Base-by-base conservation (phyloP, 768 basidiomycete genomes). In the Austroboletus eburneus region DNA sequence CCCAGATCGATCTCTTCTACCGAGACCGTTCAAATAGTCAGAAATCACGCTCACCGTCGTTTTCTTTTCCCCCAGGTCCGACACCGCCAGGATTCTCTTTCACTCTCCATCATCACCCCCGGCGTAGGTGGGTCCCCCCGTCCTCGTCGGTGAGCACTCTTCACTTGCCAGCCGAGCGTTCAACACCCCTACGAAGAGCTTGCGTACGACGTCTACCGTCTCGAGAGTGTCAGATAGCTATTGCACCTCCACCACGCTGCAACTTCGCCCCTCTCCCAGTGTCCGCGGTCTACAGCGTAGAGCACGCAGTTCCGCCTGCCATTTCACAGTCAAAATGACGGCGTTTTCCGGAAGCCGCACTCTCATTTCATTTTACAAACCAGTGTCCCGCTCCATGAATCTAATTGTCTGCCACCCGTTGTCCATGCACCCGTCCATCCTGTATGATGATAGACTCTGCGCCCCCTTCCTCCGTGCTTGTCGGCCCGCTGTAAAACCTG, bases 51-150 rank as follows among this genome's bases (percentile, higher is more conserved):
- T 73, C 64, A 79, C 79, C 58, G 70, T 80, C 33, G 70, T 79
- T 7, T 80, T 81, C 58, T 80, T 69, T 38, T 78, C 79, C 5
- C 27, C 27, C n/a, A n/a, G n/a, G n/a, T n/a, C n/a, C n/a, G n/a
- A n/a, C 12, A 62, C 78, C 1, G 61, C 62, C 23, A 49, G 48
- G 5, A 66, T 75, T 40, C 5, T 27, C 27, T 61, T 79, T 77
- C 80, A 13, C 29, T 29, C 29, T n/a, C 29, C 17, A 81, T 80
- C 57, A 60, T 76, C 17, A 65, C 72, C 16, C 72, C 64, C 14
- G 78, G 80, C 46, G 74, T 67, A 41, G 81, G 78, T 76, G 45
- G 61, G 71, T 58, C 39, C 18, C 40, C n/a, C n/a, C n/a, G n/a
- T n/a, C n/a, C n/a, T n/a, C n/a, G n/a, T n/a, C n/a, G n/a, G n/a